Conservation (phyloP, 1,284 basidiomycete species). For the Coniophora puteana region DNA sequence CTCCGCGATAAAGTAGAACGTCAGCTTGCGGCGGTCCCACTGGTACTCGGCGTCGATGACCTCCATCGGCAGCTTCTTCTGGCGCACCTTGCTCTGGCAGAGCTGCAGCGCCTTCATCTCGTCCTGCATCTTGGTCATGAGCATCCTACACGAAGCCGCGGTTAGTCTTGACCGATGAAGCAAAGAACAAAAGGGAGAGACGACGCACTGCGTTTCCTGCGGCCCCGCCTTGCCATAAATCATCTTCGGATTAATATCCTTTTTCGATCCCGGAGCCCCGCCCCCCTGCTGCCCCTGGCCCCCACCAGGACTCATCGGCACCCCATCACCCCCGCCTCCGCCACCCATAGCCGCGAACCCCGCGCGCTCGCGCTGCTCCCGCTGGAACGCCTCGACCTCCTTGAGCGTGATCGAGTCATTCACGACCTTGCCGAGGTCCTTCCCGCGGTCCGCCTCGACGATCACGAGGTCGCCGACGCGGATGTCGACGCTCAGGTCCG, state of each 20-base stretch:
- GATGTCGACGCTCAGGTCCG: slow-evolving; percentile 63
- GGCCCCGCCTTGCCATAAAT: slow-evolving; percentile 91
- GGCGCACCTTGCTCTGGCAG: slow-evolving; percentile 87
- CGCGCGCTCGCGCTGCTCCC: slow-evolving; percentile 38
- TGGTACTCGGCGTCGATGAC: slow-evolving; percentile 98
- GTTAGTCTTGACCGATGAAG: not conserved
- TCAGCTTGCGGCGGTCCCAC: slow-evolving; percentile 96
- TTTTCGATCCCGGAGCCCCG: slow-evolving; percentile 41
- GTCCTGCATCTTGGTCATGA: slow-evolving; percentile 82
- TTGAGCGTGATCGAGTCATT: slow-evolving; percentile 88
- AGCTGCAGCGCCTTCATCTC: slow-evolving; percentile 90
- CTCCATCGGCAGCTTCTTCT: slow-evolving; percentile 95
- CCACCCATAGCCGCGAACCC: no score
- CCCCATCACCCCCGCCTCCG: slow-evolving; percentile 38
- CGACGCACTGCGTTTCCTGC: slow-evolving; percentile 79
- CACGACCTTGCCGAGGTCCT: slow-evolving; percentile 87
- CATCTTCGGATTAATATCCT: slow-evolving; percentile 95
- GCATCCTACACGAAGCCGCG: slow-evolving; percentile 41
- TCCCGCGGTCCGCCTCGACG: slow-evolving; percentile 95
- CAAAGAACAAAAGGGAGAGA: slow-evolving; percentile 1
- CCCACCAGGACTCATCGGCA: slow-evolving; percentile 56
- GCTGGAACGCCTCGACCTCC: slow-evolving; percentile 88
- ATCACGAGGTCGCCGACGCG: slow-evolving; percentile 89
- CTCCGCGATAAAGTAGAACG: slow-evolving; percentile 96
- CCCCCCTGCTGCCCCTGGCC: slow-evolving; percentile 19